These are phyloP conservation scores for Aspergillus neotritici DNA, from an alignment of 2,329 filamentous ascomycete genomes.

Conservation along the genomic window DNA sequence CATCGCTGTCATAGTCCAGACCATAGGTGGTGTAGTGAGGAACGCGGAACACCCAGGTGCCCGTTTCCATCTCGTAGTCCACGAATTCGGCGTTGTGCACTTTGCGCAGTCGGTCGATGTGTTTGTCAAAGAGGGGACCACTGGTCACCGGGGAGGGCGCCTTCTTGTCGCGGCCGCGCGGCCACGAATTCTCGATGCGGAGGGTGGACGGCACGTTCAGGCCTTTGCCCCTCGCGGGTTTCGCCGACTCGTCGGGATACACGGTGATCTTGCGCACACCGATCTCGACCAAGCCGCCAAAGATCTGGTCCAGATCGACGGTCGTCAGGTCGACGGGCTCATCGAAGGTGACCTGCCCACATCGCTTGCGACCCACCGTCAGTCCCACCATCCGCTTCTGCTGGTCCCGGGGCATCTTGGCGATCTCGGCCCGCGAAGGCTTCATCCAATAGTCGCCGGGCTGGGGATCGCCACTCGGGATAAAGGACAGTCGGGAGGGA, in stretches of 20 bases:
- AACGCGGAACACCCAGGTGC: constrained; percentile 88
- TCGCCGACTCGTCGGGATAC: constrained; percentile 68
- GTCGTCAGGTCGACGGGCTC: constrained; percentile 74
- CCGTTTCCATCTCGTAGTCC: constrained; percentile 70
- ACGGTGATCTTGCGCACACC: constrained; percentile 77
- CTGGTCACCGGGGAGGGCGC: constrained; percentile 53
- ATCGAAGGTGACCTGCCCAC: constrained; percentile 77
- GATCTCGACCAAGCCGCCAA: constrained; percentile 69
- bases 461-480: constrained; percentile 44
- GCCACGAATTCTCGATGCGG: constrained; percentile 88
- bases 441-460: constrained; percentile 83
- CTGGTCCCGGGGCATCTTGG: constrained; percentile 72
- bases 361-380: constrained; percentile 72
- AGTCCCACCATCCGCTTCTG: constrained; percentile 69
- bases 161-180: constrained; percentile 61
- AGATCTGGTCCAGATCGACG: constrained; percentile 74
- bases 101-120: constrained; percentile 70
- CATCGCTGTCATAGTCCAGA: constrained; percentile 73
- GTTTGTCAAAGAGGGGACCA: constrained; percentile 67
- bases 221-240: constrained; percentile 78
- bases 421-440: constrained; percentile 68
- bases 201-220: constrained; percentile 88
- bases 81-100: constrained; percentile 78
- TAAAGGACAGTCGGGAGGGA: constrained; percentile 24
- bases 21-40: constrained; percentile 96